Evolutionary conservation across 495 filamentous ascomycete species (phyloP), one percentile per base, ranked within the genome.

Genomic region (Penicillium salamii): DNA sequence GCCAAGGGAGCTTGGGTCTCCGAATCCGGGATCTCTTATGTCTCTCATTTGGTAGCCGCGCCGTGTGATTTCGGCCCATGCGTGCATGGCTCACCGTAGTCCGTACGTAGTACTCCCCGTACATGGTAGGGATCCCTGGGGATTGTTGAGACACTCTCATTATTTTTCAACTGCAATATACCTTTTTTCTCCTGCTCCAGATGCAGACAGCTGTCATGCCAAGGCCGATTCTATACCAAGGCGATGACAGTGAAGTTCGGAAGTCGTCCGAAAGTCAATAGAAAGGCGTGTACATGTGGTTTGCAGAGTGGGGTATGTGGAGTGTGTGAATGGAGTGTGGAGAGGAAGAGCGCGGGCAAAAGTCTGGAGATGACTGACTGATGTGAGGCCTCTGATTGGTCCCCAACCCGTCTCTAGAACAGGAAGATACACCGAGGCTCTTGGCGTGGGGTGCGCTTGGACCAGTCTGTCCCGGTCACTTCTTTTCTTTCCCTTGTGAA

Each of bases 1-100:
- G 51, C 60, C 57, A 63, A 60, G 60, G 24, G 53, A 63, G 60
- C 60, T 63, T 63, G 57, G 50, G 46, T 60, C 53, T n/a, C 48
- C 46, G 47, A 34, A 6, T 21, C 17, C 17, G 26, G 29, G 3
- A 31, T 39, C 13, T 15, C 11, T n/a, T n/a, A n/a, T n/a, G n/a
- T 20, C 36, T 53, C 17, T 48, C 29, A 60, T 63, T 63, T 40
- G 59, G 57, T 34, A 44, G 34, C 24, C 7, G 39, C 45, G 53
- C 53, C 60, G 23, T 35, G 12, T 21, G 38, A 26, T 50, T 13
- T 21, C n/a, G 9, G 18, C 11, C 31, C n/a, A n/a, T n/a, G n/a
- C n/a, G n/a, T n/a, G n/a, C n/a, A n/a, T n/a, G n/a, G n/a, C n/a
- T n/a, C n/a, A n/a, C n/a, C n/a, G n/a, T n/a, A n/a, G n/a, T n/a